A percentile compares a stretch with the other conserved stretches of the same genome.
Conservation (phyloP, 2,329 filamentous ascomycete species). For the Acephala macrosclerotiorum region DNA sequence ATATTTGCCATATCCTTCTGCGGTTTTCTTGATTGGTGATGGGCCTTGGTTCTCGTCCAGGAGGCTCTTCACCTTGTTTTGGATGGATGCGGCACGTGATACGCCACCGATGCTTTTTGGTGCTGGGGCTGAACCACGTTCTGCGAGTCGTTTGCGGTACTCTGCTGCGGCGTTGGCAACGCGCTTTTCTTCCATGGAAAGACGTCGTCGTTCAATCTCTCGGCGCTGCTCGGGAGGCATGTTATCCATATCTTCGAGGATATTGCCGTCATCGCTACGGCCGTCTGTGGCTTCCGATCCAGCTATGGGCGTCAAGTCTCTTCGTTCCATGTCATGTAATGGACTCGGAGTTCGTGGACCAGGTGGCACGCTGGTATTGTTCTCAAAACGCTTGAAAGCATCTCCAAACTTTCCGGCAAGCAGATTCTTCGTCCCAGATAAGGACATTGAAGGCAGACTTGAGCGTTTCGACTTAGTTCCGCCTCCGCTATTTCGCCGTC, state of each 20-base stretch:
- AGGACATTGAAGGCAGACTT: constrained; percentile 72
- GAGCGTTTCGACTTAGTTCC: constrained; percentile 67
- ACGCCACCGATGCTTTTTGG: constrained; percentile 65
- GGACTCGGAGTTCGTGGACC: constrained; percentile 55
- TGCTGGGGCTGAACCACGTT: constrained; percentile 58
- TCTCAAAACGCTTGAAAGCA: constrained; percentile 91
- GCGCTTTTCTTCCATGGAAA: constrained; percentile 87
- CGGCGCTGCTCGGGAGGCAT: constrained; percentile 87
- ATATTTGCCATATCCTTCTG: constrained; percentile 89
- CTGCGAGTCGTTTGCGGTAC: constrained; percentile 78
- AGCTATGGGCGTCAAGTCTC: constrained; percentile 70
- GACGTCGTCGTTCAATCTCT: constrained; percentile 82
- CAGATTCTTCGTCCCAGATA: constrained; percentile 80
- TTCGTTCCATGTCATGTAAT: constrained; percentile 48
- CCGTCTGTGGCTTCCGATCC: constrained; percentile 78
- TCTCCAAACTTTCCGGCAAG: constrained; percentile 91
- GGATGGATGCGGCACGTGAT: constrained; percentile 81
- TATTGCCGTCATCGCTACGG: constrained; percentile 70
- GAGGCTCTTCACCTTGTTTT: constrained; percentile 87
- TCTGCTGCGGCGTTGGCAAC: constrained; percentile 90
- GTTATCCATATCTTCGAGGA: constrained; percentile 71
- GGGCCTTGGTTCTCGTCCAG: constrained; percentile 78
- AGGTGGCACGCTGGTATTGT: constrained; percentile 45
- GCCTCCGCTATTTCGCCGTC: constrained; percentile 61
- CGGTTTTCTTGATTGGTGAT: constrained; percentile 69